Percentiles rank a stretch among this genome's conserved stretches.
phyloP scores from a whole-genome alignment of 352 stramenopile species.

The Globisporangium alternatum region DNA sequence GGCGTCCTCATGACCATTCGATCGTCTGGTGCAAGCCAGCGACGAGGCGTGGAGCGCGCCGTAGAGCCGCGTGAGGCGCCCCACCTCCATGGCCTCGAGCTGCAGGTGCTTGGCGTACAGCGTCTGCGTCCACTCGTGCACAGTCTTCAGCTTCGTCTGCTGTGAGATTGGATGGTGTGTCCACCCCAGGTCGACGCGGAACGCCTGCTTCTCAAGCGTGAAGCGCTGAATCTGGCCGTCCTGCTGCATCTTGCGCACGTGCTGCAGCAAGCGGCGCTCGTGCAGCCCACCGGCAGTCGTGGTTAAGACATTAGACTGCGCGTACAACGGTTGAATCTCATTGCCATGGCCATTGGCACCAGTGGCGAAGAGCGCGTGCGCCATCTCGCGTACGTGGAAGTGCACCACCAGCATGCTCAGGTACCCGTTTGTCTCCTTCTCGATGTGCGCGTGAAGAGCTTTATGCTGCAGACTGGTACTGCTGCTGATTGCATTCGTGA shows the following conservation, averaged over 20 bases:
- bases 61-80: slow-evolving; percentile 56
- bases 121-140: slow-evolving; percentile 32
- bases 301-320: background rate
- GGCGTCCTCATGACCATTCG: background rate
- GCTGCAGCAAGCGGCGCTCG: slow-evolving; percentile 49
- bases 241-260: slow-evolving; percentile 44
- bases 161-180: background rate
- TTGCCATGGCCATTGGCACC: background rate
- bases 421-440: slow-evolving; percentile 58
- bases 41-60: slow-evolving; percentile 41
- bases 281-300: slow-evolving; percentile 26
- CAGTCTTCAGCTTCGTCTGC: slow-evolving; percentile 11
- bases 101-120: slow-evolving; percentile 59
- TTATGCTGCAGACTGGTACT: background rate
- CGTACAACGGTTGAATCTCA: background rate
- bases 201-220: slow-evolving; percentile 45
- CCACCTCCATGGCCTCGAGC: slow-evolving; percentile 59
- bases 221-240: slow-evolving; percentile 58
- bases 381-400: slow-evolving; percentile 60
- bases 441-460: slow-evolving; percentile 18
- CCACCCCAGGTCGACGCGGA: slow-evolving; percentile 51
- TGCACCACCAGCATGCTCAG: slow-evolving; percentile 45
- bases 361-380: slow-evolving; percentile 22
- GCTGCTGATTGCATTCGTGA: slow-evolving; percentile 24
- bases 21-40: slow-evolving; percentile 14